phyloP scores from a whole-genome alignment of 805 yeast genomes.

The Komagataella mondaviorum region DNA sequence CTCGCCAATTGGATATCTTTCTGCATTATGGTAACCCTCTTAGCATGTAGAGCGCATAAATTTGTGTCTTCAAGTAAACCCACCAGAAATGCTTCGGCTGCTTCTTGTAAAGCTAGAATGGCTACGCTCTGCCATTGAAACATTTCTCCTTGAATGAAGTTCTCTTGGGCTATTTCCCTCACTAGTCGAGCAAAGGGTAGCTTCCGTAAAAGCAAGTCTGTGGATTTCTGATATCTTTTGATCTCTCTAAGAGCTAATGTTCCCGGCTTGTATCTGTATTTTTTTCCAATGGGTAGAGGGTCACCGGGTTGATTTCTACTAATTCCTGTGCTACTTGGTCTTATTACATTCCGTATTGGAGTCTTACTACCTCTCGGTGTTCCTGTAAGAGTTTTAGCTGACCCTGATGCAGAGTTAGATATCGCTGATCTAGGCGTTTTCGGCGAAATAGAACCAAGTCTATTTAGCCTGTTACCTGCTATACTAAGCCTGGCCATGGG shows the following conservation, averaged over 20 bases:
- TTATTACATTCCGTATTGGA: not conserved
- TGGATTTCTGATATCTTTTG: conserved; percentile 49
- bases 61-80: conserved; percentile 70
- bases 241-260: conserved; percentile 57
- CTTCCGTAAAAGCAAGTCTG: conserved; percentile 55
- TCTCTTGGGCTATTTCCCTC: conserved; percentile 56
- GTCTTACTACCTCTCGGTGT: not conserved
- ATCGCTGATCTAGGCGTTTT: not conserved
- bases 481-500: not conserved
- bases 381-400: not conserved
- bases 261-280: conserved; percentile 44
- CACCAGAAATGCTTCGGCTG: conserved; percentile 65
- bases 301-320: conserved; percentile 42
- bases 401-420: not conserved
- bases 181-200: conserved; percentile 71
- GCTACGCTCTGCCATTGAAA: conserved; percentile 75
- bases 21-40: conserved; percentile 76
- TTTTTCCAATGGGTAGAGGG: conserved; percentile 21
- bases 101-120: conserved; percentile 66
- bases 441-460: not conserved
- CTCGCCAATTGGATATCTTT: conserved; percentile 73
- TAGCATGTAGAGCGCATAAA: conserved; percentile 66
- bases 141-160: conserved; percentile 37
- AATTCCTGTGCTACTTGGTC: conserved; percentile 18
- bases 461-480: not conserved